Percentiles rank a stretch among this genome's conserved stretches.
Conservation (phyloP, 257 asterid genomes). For the Solanum bulbocastanum region DNA sequence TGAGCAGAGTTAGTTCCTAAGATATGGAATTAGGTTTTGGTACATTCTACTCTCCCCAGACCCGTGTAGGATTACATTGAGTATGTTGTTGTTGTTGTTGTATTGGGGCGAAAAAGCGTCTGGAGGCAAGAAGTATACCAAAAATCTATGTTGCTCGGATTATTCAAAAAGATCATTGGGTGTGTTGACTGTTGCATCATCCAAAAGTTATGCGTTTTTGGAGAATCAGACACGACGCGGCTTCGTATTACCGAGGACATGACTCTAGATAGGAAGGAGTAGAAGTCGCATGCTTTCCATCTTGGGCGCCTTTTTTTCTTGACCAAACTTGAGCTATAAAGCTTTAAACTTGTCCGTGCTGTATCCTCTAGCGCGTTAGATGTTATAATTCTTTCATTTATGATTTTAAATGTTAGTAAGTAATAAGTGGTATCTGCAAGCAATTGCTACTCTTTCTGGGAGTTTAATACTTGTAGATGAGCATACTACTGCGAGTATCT, state of each 20-base stretch:
- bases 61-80: background rate
- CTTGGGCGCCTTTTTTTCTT: background rate
- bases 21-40: background rate
- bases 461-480: background rate
- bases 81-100: background rate
- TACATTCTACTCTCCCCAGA: background rate
- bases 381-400: background rate
- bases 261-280: background rate
- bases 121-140: background rate
- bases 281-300: background rate
- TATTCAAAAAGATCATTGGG: background rate
- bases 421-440: background rate
- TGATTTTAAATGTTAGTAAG: background rate
- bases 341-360: background rate
- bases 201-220: background rate
- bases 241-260: background rate
- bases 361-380: background rate
- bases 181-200: background rate
- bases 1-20: background rate
- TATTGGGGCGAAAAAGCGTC: background rate
- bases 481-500: background rate
- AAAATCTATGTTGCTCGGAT: background rate
- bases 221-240: rapidly evolving
- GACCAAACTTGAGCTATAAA: background rate
- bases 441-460: background rate